These are phyloP conservation scores for Agaricales sp. DNA, from an alignment of 1,284 basidiomycete species.

Conservation along the genomic window DNA sequence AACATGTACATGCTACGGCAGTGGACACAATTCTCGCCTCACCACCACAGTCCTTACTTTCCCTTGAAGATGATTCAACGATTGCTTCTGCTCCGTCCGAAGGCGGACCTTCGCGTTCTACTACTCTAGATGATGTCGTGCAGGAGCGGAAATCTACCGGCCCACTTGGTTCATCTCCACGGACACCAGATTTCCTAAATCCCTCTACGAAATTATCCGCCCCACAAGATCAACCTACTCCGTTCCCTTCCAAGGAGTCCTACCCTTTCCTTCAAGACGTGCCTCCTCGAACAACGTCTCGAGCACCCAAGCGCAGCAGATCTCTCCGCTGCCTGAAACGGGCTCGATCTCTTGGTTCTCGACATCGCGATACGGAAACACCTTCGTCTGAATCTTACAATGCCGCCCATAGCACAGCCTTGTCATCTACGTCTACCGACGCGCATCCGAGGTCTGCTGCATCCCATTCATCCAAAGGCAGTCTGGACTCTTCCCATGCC, in stretches of 20 bases:
- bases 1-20: not conserved
- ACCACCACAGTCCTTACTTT: not conserved
- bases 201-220: not conserved
- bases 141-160: no score
- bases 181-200: not conserved
- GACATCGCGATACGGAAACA: not conserved
- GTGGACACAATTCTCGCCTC: not conserved
- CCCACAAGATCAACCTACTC: not conserved
- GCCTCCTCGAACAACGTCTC: not conserved
- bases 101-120: not conserved
- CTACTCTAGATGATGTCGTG: not conserved
- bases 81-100: not conserved
- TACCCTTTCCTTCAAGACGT: not conserved
- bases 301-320: not conserved
- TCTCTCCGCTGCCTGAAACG: not conserved
- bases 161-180: no score
- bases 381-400: not conserved
- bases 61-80: not conserved
- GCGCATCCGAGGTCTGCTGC: no score
- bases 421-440: no score
- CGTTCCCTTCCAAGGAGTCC: not conserved
- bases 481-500: no score
- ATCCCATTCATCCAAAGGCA: no score
- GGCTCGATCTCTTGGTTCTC: not conserved
- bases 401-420: not conserved